phyloP scores from a whole-genome alignment of 208 protist species.

The Leishmania turanica region DNA sequence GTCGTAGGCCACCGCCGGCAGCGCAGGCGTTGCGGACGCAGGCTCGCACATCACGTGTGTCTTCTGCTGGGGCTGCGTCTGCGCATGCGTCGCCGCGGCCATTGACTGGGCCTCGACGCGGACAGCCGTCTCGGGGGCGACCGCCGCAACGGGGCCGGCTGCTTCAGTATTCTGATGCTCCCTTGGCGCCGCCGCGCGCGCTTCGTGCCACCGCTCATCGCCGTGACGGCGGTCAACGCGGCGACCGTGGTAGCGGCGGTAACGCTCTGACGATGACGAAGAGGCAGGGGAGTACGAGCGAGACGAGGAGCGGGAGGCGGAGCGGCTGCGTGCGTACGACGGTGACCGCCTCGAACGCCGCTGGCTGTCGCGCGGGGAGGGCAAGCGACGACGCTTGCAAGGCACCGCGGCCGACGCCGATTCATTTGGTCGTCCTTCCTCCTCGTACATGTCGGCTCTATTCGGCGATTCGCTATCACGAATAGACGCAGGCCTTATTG shows the following conservation, averaged over 20 bases:
- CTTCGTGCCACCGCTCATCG: background rate
- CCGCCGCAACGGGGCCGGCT: background rate
- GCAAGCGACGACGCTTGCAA: background rate
- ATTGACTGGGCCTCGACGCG: background rate
- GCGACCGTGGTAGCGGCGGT: constrained; percentile 3
- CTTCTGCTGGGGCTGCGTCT: background rate
- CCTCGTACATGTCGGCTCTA: background rate
- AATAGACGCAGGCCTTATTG: constrained; percentile 15
- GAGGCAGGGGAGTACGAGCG: constrained; percentile 7
- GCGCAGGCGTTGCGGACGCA: background rate
- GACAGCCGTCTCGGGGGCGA: background rate
- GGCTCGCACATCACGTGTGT: background rate
- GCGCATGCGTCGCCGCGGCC: background rate
- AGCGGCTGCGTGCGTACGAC: constrained; percentile 1
- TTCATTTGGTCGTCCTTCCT: background rate
- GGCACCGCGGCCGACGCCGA: background rate
- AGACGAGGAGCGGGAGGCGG: constrained; percentile 1
- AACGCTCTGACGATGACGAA: constrained; percentile 10
- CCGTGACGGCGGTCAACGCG: background rate
- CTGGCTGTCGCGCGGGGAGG: background rate
- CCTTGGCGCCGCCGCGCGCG: background rate
- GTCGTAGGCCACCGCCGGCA: constrained; percentile 23
- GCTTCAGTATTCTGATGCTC: background rate
- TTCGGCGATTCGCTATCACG: background rate
- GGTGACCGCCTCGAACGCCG: background rate